Conservation (phyloP, 345 rosid genomes). For the Streptanthus diversifolius region DNA sequence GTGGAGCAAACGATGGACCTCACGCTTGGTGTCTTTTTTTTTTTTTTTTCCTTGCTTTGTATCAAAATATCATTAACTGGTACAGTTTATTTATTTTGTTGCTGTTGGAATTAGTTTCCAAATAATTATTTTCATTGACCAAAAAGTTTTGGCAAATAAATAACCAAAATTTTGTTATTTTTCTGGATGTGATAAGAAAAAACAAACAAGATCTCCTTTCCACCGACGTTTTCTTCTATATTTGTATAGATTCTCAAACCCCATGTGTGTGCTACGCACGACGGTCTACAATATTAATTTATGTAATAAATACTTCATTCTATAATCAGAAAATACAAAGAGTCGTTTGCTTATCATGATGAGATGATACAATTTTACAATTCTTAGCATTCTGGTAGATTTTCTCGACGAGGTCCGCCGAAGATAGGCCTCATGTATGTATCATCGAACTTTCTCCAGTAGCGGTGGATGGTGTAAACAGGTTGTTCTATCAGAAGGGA, state of each 20-base stretch:
- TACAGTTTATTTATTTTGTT: not conserved
- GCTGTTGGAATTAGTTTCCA: not conserved
- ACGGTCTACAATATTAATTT: not conserved
- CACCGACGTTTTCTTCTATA: not conserved
- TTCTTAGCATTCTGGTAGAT: constrained; percentile 42
- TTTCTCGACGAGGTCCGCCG: constrained; percentile 53
- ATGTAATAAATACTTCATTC: not conserved
- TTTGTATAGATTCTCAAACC: not conserved
- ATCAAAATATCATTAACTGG: not conserved
- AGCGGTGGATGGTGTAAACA: constrained; percentile 67
- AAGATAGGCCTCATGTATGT: constrained; percentile 84
- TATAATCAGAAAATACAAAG: not conserved
- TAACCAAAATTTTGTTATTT: not conserved
- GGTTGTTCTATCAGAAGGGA: constrained; percentile 75
- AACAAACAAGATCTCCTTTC: not conserved
- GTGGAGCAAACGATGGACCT: constrained; percentile 27
- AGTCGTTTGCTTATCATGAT: not conserved
- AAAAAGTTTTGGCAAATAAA: not conserved
- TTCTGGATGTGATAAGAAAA: not conserved
- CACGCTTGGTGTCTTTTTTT: constrained; percentile 27
- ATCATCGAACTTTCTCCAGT: constrained; percentile 86
- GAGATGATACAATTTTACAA: not conserved
- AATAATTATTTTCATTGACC: not conserved
- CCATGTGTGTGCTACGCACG: constrained; percentile 4
- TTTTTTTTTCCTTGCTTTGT: not conserved